Base-by-base conservation (phyloP, 2,329 filamentous ascomycete species). In the Setomelanomma holmii region DNA sequence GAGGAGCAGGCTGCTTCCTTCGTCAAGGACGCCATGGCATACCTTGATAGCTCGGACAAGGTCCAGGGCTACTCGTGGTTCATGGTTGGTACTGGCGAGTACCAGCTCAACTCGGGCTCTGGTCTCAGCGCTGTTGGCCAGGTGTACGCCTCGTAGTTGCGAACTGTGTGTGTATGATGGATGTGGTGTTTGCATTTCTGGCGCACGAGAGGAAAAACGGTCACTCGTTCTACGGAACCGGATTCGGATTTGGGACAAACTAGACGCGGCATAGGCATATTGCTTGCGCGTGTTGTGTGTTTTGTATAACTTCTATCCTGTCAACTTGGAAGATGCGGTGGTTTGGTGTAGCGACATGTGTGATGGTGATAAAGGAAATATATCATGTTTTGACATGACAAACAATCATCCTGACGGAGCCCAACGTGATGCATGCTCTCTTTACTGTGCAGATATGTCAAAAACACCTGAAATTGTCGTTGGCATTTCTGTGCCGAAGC, bases 1-100 rank as follows among this genome's bases (percentile, higher is more conserved):
- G 39, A 61, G 36, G 66, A 64, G 38, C 58, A 75, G 52, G 65
- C 70, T 3, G 61, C 61, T 20, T 54, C 52, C 30, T 76, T 76
- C 67, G 62, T 76, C 57, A 67, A 69, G 65, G 53, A 63, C 20
- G 66, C 63, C 14, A 64, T 73, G 55, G 57, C 53, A 1, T 76
- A 71, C 64, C 58, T 75, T 48, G 74, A 76, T 44, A 53, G 47
- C 44, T 53, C 59, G 16, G 53, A 61, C 36, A 56, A 56, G 10
- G 72, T 75, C 38, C 52, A 67, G 45, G 67, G 73, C 16, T 76
- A 76, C 63, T 60, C 73, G 0, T 76, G 68, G 58, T 76, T 75
- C 61, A 73, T 73, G 63, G 71, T 72, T 27, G 70, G 69, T 45
- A 58, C 41, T 20, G 66, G 66, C 17, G 61, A 64, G 58, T 62